Conservation (phyloP, 768 basidiomycete species). For the Serpula lacrymans region DNA sequence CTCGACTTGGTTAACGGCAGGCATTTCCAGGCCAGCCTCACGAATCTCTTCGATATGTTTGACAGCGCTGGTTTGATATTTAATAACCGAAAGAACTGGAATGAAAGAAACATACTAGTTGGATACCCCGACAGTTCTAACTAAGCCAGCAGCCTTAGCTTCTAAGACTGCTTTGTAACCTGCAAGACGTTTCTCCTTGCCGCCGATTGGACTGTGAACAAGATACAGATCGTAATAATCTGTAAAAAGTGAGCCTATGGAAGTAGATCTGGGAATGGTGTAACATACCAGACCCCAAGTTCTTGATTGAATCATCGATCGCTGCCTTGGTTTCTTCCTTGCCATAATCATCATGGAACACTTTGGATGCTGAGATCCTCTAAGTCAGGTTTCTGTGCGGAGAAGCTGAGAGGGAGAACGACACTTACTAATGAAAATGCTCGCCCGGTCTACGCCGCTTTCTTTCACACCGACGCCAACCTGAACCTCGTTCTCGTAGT, state of each 20-base stretch:
- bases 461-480: conserved; percentile 52
- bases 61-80: conserved; percentile 42
- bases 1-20: conserved; percentile 75
- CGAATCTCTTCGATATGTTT: conserved; percentile 69
- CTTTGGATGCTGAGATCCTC: conserved; percentile 4
- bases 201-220: conserved; percentile 63
- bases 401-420: neutral
- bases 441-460: conserved; percentile 45
- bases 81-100: conserved; percentile 12
- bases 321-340: conserved; percentile 52
- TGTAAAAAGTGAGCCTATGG: conserved; percentile 21
- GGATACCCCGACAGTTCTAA: conserved; percentile 66
- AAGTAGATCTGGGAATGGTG: neutral
- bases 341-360: conserved; percentile 3
- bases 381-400: neutral
- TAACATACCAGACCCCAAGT: conserved; percentile 47
- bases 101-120: conserved; percentile 55
- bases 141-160: conserved; percentile 52
- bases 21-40: conserved; percentile 54
- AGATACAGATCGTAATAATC: conserved; percentile 66
- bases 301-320: conserved; percentile 51
- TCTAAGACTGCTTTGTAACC: conserved; percentile 67
- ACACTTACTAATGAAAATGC: conserved; percentile 60
- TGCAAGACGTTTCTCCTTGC: conserved; percentile 52
- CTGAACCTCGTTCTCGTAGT: conserved; percentile 54